Evolutionary conservation across 176 grass and related monocot genomes (phyloP), one percentile per base, ranked within the genome.

Genomic region (Neostapfia colusana): DNA sequence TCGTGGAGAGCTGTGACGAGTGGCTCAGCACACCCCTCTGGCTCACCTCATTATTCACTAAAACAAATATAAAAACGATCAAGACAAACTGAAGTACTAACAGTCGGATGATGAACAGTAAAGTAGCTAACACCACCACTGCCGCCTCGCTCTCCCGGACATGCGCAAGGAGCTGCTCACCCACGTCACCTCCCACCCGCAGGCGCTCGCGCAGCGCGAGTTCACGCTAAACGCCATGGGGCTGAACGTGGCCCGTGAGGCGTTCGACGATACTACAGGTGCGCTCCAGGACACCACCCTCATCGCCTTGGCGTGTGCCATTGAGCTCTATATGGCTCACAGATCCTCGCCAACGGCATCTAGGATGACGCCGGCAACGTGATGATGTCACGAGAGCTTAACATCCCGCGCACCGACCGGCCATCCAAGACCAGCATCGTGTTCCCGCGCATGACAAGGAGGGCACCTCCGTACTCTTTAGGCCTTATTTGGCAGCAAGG

Each of bases 371-470:
- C 70, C 34, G 59, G 80, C 55, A 93, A 90, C 68, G 88, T 93
- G 8, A 93, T 88, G 93, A 87, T 97, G 3, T 90, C 90, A 15
- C 35, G 93, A 37, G 93, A 93, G 75, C 93, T 85, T 26, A 93
- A 93, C 82, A 93, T 93, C 76, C 93, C 90, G 63, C 90, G 90
- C 59, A 88, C 85, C 2, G 90, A 97, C 76, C 65, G 90, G 0
- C 93, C 93, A 0, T 97, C 93, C 87, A 97, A 97, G 90, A 97
- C 90, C 1, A 93, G 90, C 87, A 97, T 93, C 83, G 93, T 97
- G 34, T 88, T 97, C n/a, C n/a, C 67, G 93, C 90, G 5, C 93
- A 97, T 59, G 90, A 90, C 73, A 8, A 40, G 27, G 90, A 97
- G 12, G 93, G 93, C 21, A 97, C 90, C 0, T 97, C 93, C 3